Evolutionary conservation across 2,329 filamentous ascomycete species (phyloP), one percentile per base, ranked within the genome.

Genomic region (Fusarium napiforme): DNA sequence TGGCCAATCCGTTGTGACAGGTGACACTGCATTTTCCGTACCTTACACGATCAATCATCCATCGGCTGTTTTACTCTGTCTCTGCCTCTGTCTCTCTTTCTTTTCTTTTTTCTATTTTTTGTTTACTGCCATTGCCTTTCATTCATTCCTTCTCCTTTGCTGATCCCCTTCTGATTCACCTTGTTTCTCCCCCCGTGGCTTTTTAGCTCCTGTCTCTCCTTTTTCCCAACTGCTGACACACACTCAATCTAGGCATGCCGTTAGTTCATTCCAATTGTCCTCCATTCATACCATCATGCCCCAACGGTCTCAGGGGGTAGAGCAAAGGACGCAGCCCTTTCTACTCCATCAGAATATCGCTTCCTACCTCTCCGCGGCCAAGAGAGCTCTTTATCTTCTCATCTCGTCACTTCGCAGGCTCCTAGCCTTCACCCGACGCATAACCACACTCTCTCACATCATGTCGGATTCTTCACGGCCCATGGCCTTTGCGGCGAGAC

Each of bases 391-490:
- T 34, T 43, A 45, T 65, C n/a, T 43, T 49, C 34, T 34, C 9
- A 15, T 55, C 36, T 30, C 28, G 28, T 49, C 63, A 37, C 40
- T 39, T 16, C 43, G 52, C 26, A 57, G 45, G 23, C 26, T 67
- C 12, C 16, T 57, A 23, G 45, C 40, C 45, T 60, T 67, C 9
- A 16, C 26, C 39, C n/a, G 34, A 11, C 47, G 34, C 21, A 65
- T 30, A 53, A 43, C 34, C 32, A 45, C 37, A 21, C 32, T 45
- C 60, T 47, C 34, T 39, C 23, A 8, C 49, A 59, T 56, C 23
- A 77, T 77, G 73, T 34, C 71, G 47, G 45, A 64, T 26, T 52
- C 66, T 23, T 62, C 60, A 36, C 50, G 40, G 50, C 58, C 30
- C 19, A 11, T 69, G n/a, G 59, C 66, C 64, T 50, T 74, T 26